Evolutionary conservation across 1,284 basidiomycete species (phyloP), one percentile per base, ranked within the genome.

Genomic region (Blastosporella zonata): DNA sequence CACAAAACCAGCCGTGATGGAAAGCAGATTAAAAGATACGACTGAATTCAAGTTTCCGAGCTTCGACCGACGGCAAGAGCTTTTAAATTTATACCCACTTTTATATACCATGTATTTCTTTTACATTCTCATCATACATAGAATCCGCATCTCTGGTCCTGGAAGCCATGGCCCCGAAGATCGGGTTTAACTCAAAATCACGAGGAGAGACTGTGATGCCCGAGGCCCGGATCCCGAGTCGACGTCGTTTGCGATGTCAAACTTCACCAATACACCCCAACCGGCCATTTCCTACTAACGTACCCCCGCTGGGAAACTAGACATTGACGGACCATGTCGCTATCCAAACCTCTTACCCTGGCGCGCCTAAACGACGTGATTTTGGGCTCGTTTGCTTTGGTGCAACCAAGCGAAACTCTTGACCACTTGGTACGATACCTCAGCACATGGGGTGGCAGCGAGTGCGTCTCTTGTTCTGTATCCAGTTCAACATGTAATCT

Each of bases 371-470:
- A 77, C 53, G 84, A 90, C 63, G 46, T 69, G 1, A 72, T 82
- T 15, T 64, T 90, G 6, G 88, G 87, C 1, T 73, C 71, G 27
- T 89, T 88, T 62, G 66, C 74, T 27, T 62, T 62, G 38, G 65
- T 86, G 13, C 77, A 78, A 15, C 72, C 78, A 0, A 85, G 83
- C 9, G 72, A 81, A 55, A 79, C 73, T 6, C 62, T 90, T 29
- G 75, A 88, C 57, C 87, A 89, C 64, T 71, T 87, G 10, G 74
- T 88, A 28, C 72, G 86, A 56, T 88, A 81, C 61, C 70, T 90
- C 41, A 81, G 83, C 50, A 87, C 87, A 59, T 90, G 86, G 85
- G 84, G 81, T 62, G 87, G 87, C 27, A 88, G 80, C 78, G 88
- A 91, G 88, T 69, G 70, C 68, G 81, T 79, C 61, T 49, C 29